phyloP scores from a whole-genome alignment of 495 filamentous ascomycete species.

The Immersiella caudata region DNA sequence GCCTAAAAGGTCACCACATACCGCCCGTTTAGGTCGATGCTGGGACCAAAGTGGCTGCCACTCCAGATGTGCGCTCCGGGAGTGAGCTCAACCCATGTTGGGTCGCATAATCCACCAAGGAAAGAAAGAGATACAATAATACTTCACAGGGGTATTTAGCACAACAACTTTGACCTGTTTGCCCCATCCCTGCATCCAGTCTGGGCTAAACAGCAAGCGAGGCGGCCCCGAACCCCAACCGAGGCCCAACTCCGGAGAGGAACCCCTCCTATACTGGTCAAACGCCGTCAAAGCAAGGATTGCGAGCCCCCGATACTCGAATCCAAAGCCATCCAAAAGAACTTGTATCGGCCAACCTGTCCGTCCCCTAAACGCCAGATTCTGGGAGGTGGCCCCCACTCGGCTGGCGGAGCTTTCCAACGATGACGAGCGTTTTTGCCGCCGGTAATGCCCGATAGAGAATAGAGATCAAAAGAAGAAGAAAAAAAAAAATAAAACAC shows the following conservation, averaged over 20 bases:
- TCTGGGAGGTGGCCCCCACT: not conserved
- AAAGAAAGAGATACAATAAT: slow-evolving; percentile 21
- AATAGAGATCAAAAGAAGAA: not conserved
- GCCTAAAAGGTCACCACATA: not conserved
- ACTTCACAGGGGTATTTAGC: slow-evolving; percentile 26
- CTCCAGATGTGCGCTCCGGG: not conserved
- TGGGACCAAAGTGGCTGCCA: not conserved
- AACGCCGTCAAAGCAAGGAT: slow-evolving; percentile 6
- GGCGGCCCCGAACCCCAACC: not conserved
- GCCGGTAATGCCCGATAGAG: slow-evolving; percentile 1
- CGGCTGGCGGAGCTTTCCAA: not conserved
- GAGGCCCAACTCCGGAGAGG: slow-evolving; percentile 4
- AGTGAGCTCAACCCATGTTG: not conserved
- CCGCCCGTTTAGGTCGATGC: not conserved
- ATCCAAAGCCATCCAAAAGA: slow-evolving; percentile 9
- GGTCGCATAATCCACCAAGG: not conserved
- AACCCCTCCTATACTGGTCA: not conserved
- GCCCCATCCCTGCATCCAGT: slow-evolving; percentile 10
- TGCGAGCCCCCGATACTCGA: slow-evolving; percentile 11
- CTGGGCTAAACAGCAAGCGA: slow-evolving; percentile 11
- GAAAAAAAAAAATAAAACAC: not conserved
- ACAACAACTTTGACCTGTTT: slow-evolving; percentile 11
- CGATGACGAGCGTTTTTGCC: not conserved
- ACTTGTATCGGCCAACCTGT: slow-evolving; percentile 7
- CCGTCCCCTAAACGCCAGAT: slow-evolving; percentile 7